A percentile compares a stretch with the other conserved stretches of the same genome.
Conservation (phyloP, 176 grass and related monocot genomes). For the Oryza australiensis region DNA sequence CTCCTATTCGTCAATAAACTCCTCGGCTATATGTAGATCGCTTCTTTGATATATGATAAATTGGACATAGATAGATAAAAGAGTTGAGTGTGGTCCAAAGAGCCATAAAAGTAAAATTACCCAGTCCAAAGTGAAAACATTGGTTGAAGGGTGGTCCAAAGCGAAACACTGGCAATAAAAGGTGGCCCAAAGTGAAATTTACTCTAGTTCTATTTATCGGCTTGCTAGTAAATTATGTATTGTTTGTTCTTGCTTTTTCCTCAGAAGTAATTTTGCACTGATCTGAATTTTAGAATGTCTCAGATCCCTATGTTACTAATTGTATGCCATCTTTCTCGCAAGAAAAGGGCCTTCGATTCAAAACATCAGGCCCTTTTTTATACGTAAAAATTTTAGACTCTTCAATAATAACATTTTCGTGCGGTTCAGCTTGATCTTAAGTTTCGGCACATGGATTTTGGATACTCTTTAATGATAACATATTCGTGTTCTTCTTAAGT, state of each 20-base stretch:
- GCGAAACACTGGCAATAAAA: no score
- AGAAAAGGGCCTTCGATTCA: not conserved
- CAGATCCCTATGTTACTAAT: not conserved
- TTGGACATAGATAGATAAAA: no score
- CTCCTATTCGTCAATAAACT: no score
- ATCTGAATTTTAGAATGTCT: slow-evolving; percentile 28
- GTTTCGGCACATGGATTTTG: not conserved
- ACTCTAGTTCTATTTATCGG: not conserved
- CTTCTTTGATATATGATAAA: no score
- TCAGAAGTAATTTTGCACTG: slow-evolving; percentile 4
- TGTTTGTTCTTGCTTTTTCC: not conserved
- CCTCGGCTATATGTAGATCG: no score
- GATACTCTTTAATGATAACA: not conserved
- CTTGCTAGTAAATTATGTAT: not conserved
- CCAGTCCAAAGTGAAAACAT: no score
- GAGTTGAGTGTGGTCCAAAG: no score
- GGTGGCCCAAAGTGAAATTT: no score
- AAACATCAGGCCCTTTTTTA: not conserved
- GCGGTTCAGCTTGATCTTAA: not conserved
- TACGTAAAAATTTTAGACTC: not conserved
- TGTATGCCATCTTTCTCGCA: not conserved
- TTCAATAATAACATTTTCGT: not conserved
- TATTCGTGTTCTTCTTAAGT: not conserved
- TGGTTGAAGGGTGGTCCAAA: no score
- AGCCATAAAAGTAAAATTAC: no score